Evolutionary conservation across 2,329 filamentous ascomycete genomes (phyloP), one percentile per base, ranked within the genome.

Genomic region (Microascus cirrosus): DNA sequence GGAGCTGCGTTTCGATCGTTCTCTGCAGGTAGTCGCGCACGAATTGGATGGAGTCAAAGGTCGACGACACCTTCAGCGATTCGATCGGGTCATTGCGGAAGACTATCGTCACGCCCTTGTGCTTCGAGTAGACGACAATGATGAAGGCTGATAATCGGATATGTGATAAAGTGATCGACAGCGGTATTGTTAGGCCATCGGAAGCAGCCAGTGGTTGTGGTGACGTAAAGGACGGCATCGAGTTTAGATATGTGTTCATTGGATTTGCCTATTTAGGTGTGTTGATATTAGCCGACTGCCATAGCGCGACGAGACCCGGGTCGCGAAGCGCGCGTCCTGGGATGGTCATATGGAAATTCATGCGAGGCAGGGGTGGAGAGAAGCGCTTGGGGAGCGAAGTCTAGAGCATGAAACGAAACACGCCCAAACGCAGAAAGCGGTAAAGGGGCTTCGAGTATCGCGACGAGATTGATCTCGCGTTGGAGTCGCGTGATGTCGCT

Each of bases 61-160:
- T 99, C 64, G 93, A 97, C 1, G 93, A 97, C 63, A 99, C 94
- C 76, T 96, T 97, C 67, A 99, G 84, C 4, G 93, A 96, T 70
- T 99, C 94, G 61, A 99, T 84, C 4, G 94, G 94, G 69, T 99
- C 94, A 80, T 99, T 97, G 65, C 94, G 87, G 71, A 99, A 99
- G 52, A 99, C 94, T 54, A 99, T 80, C 1, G 94, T 99, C 59
- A 99, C 81, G 22, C 94, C 94, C 70, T 99, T 99, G 74, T 96
- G 91, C 69, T 91, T 93, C 2, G 93, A 97, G 70, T 99, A 99
- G 61, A 99, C 94, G 55, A 99, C 73, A 59, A 99, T 96, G 64
- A 99, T 95, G 70, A 99, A 97, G 12, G 93, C 94, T 3, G 92
- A 96, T 55, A 99, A 77, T 68, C 95, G 90, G 69, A 99, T 95